phyloP scores from a whole-genome alignment of 2,329 filamentous ascomycete species.

The Botrytis elliptica region DNA sequence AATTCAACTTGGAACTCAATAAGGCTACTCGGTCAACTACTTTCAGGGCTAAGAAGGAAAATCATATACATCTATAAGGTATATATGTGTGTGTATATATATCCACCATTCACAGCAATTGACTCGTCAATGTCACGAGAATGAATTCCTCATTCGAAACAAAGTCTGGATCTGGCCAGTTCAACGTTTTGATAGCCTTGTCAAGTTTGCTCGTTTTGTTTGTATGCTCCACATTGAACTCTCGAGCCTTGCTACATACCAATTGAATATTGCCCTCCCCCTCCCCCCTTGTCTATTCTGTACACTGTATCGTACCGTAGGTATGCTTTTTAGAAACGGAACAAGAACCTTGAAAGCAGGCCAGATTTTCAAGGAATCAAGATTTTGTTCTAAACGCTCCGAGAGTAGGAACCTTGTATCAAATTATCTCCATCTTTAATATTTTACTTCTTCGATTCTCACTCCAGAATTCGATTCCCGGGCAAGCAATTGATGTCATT shows the following conservation, averaged over 20 bases:
- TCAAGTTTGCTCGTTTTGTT: constrained; percentile 17
- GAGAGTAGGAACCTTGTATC: not conserved
- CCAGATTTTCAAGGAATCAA: constrained; percentile 4
- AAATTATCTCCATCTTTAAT: constrained; percentile 5
- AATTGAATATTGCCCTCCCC: not conserved
- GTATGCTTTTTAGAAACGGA: not conserved
- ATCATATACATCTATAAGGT: not conserved
- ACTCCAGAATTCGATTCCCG: constrained; percentile 15
- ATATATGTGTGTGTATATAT: not conserved
- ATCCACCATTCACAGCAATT: not conserved
- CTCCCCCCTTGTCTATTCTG: not conserved
- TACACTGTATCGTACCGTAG: not conserved
- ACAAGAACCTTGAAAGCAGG: not conserved
- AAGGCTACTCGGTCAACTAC: constrained; percentile 15
- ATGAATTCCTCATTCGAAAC: not conserved
- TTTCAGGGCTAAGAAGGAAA: not conserved
- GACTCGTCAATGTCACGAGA: not conserved
- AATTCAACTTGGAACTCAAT: not conserved
- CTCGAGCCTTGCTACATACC: not conserved
- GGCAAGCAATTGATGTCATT: constrained; percentile 7
- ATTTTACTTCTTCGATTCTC: constrained; percentile 9
- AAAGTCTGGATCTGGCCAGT: constrained; percentile 4
- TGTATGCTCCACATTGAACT: not conserved
- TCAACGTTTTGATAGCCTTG: constrained; percentile 18
- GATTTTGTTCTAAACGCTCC: constrained; percentile 11